phyloP scores from a whole-genome alignment of 495 filamentous ascomycete species.

The Tetracladium setigerum region DNA sequence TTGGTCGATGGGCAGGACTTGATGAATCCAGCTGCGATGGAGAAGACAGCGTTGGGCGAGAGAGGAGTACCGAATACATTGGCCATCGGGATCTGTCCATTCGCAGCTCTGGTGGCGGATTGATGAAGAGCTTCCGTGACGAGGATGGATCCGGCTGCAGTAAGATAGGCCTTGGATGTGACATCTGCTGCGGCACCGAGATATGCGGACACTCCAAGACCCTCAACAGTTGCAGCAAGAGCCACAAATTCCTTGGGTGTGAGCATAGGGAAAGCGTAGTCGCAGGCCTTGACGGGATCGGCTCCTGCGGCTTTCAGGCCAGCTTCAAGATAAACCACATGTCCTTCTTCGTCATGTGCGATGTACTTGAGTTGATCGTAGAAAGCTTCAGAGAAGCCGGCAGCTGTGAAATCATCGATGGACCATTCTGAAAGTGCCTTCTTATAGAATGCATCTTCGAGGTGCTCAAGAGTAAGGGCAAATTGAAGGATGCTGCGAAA shows the following conservation, averaged over 20 bases:
- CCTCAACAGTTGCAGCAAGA: conserved; percentile 46
- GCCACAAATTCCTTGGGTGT: conserved; percentile 38
- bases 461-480: conserved; percentile 38
- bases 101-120: conserved; percentile 41
- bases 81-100: conserved; percentile 39
- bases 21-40: conserved; percentile 51
- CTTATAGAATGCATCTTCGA: conserved; percentile 43
- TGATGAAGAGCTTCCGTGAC: conserved; percentile 54
- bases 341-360: conserved; percentile 46
- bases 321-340: conserved; percentile 30
- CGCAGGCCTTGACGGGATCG: conserved; percentile 40
- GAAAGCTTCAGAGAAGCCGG: conserved; percentile 42
- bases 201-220: conserved; percentile 49
- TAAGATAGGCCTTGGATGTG: conserved; percentile 41
- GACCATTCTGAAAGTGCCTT: conserved; percentile 47
- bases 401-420: conserved; percentile 36
- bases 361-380: conserved; percentile 44
- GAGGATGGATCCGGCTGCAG: conserved; percentile 52
- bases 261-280: conserved; percentile 45
- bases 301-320: conserved; percentile 31
- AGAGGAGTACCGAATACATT: conserved; percentile 49
- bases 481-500: background rate
- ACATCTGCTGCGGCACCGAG: conserved; percentile 53
- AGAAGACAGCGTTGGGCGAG: conserved; percentile 48
- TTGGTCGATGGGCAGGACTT: conserved; percentile 44